Percentiles rank a stretch among this genome's conserved stretches.
phyloP scores from a whole-genome alignment of 2,329 filamentous ascomycete genomes.

The Sporothrix curviconia region DNA sequence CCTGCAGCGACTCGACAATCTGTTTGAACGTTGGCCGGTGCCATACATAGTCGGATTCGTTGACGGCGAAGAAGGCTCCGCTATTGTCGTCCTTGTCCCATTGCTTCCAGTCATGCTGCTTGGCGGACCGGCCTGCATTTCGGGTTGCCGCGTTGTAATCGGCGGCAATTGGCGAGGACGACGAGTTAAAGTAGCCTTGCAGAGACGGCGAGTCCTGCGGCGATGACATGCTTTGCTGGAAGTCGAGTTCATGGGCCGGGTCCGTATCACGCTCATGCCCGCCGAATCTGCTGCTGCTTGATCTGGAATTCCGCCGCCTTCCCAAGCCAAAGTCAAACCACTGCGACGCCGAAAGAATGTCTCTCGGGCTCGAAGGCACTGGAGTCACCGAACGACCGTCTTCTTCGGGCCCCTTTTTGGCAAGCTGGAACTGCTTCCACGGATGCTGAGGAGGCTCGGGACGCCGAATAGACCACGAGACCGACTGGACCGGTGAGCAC shows the following conservation, averaged over 20 bases:
- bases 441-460: slow-evolving; percentile 22
- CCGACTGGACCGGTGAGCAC: not conserved
- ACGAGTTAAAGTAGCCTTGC: too few relatives aligned
- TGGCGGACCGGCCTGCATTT: not conserved
- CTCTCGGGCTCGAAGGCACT: not conserved
- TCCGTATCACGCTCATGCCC: not conserved
- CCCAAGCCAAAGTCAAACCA: not conserved
- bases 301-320: not conserved
- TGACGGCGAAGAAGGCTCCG: not conserved
- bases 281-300: not conserved
- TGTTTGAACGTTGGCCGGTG: slow-evolving; percentile 38
- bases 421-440: not conserved
- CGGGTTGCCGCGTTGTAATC: not conserved
- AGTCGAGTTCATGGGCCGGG: not conserved
- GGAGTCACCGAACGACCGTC: not conserved
- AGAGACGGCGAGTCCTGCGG: not conserved
- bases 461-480: slow-evolving; percentile 12
- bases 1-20: slow-evolving; percentile 39
- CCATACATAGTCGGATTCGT: slow-evolving; percentile 24
- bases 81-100: not conserved
- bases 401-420: not conserved
- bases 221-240: not conserved
- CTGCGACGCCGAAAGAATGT: not conserved
- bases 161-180: not conserved
- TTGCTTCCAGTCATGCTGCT: not conserved